Conservation (phyloP, 768 basidiomycete genomes). For the Pisolithus marmoratus region DNA sequence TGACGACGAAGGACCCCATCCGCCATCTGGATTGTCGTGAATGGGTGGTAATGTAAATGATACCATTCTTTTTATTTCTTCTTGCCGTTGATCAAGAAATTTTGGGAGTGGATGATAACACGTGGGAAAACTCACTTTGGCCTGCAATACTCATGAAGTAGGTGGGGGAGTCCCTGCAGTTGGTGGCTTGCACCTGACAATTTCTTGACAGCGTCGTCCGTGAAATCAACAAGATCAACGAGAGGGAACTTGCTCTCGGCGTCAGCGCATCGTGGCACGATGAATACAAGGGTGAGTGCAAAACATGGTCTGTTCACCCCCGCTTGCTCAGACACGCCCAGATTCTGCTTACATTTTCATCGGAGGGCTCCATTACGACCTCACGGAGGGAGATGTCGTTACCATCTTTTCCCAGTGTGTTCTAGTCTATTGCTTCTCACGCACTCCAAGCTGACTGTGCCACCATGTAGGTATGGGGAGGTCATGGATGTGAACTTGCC, state of each 20-base stretch:
- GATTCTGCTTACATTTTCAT: constrained; percentile 96
- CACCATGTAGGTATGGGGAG: constrained; percentile 77
- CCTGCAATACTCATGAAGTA: constrained; percentile 59
- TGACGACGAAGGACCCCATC: constrained; percentile 84
- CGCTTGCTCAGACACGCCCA: constrained; percentile 19
- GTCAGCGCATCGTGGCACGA: constrained; percentile 86
- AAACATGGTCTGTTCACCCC: neutral
- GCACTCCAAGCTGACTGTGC: neutral
- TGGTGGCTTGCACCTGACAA: constrained; percentile 4
- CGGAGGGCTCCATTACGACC: constrained; percentile 80
- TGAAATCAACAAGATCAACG: constrained; percentile 92
- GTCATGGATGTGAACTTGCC: constrained; percentile 94
- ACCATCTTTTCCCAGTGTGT: constrained; percentile 96
- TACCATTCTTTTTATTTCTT: constrained; percentile 42
- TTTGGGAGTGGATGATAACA: constrained; percentile 6
- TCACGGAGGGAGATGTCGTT: constrained; percentile 97
- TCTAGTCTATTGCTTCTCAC: neutral
- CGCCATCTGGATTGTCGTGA: constrained; percentile 87
- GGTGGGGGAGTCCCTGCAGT: constrained; percentile 21
- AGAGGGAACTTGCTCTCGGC: constrained; percentile 80
- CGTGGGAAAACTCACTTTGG: constrained; percentile 4
- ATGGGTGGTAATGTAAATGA: constrained; percentile 86
- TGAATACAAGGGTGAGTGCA: constrained; percentile 70
- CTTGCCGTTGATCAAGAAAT: constrained; percentile 11
- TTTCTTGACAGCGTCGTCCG: constrained; percentile 65